Evolutionary conservation across 2,329 filamentous ascomycete genomes (phyloP), one percentile per base, ranked within the genome.

Genomic region (Clonostachys rosea): DNA sequence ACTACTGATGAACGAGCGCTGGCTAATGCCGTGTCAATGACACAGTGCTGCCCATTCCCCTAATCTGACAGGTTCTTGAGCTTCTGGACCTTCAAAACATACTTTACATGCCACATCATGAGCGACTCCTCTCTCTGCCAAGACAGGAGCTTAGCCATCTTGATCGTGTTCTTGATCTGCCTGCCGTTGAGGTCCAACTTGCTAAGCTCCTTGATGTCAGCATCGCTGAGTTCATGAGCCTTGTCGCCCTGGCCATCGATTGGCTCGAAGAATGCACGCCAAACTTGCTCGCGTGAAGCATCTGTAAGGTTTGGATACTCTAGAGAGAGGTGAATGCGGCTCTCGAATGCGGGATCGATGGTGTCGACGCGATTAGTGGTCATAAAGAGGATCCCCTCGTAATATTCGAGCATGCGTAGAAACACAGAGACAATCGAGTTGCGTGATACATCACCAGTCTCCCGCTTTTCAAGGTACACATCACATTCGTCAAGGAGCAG

Each of bases 161-260:
- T 72, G 54, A 72, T 57, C n/a, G 68, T 52, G 43, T 74, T 77
- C 61, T 76, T 76, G 49, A 78, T 78, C 63, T 78, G 71, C 18
- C 73, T 60, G 5, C 75, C 73, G 43, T 78, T 77, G 40, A 77
- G 60, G 6, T 68, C 58, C 45, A 74, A 58, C 18, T 54, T 49
- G 1, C 69, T 60, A 34, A 78, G 59, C 44, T 64, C 55, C n/a
- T 61, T 59, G 2, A 70, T 45, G 14, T 63, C 56, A 10, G 8
- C 24, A 30, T 30, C 24, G 24, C 24, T 30, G 24, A 30, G 24
- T 0, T 55, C 58, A 0, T 63, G 58, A 0, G 46, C 52, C 5
- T 69, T 49, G 11, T 59, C 57, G 50, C 68, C 64, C 8, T 56
- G 59, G 16, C 56, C 52, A 1, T 43, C 40, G 2, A 63, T 63